phyloP scores from a whole-genome alignment of 2,329 filamentous ascomycete species.

The Colletotrichum lentis region DNA sequence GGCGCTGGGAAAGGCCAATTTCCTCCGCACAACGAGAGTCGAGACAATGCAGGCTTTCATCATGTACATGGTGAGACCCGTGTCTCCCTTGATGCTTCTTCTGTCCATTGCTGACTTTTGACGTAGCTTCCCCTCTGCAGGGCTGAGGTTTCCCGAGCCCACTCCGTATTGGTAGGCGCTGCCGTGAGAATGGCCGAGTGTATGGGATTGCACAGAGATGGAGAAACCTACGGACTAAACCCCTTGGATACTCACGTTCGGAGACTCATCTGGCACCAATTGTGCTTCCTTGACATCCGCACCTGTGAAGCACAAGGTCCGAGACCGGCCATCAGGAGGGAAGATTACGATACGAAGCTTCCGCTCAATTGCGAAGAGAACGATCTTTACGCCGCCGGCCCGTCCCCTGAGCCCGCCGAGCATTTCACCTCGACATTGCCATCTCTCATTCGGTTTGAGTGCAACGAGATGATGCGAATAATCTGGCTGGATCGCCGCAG shows the following conservation, averaged over 20 bases:
- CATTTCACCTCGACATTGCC: conserved; percentile 75
- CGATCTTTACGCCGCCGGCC: conserved; percentile 59
- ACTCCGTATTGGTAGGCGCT: conserved; percentile 75
- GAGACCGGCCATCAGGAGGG: conserved; percentile 72
- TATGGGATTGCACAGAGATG: conserved; percentile 79
- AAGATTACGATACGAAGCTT: conserved; percentile 78
- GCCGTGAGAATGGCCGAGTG: conserved; percentile 79
- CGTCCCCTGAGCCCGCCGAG: conserved; percentile 56
- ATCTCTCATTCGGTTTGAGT: conserved; percentile 74
- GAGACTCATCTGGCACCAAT: conserved; percentile 78
- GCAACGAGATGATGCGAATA: conserved; percentile 75
- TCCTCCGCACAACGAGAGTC: conserved; percentile 73
- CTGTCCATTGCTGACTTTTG: conserved; percentile 39
- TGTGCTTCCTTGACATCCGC: conserved; percentile 78
- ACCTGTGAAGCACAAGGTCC: conserved; percentile 80
- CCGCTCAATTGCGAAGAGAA: conserved; percentile 75
- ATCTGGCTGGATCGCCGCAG: conserved; percentile 75
- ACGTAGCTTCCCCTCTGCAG: conserved; percentile 73
- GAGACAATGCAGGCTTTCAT: conserved; percentile 80
- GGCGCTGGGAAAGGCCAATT: conserved; percentile 73
- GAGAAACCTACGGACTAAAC: conserved; percentile 69
- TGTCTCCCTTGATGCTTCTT: neutral
- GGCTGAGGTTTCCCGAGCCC: conserved; percentile 74
- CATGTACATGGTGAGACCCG: conserved; percentile 72
- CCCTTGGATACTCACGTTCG: conserved; percentile 76